A percentile compares a stretch with the other conserved stretches of the same genome.
phyloP scores from a whole-genome alignment of 805 yeast genomes.

The Nakazawaea siamensis region DNA sequence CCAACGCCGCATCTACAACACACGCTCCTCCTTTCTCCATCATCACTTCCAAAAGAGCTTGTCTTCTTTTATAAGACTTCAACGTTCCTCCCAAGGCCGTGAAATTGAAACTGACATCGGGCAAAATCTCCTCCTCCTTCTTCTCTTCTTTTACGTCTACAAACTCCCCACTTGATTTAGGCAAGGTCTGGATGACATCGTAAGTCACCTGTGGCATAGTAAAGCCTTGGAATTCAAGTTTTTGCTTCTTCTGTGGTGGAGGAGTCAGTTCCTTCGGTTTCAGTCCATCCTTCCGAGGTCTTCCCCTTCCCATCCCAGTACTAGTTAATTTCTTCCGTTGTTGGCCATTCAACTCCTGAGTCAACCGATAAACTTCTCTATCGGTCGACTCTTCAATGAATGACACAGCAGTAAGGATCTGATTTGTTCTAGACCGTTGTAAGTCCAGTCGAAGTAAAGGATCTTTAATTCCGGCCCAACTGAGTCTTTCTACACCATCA shows the following conservation, averaged over 20 bases:
- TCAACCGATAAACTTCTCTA: background rate
- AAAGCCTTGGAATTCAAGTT: too few relatives aligned
- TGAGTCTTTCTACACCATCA: constrained; percentile 6
- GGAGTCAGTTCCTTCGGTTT: background rate
- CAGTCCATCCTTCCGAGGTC: constrained; percentile 2
- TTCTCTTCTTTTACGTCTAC: too few relatives aligned
- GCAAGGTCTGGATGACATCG: background rate
- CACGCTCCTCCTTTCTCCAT: constrained; percentile 37
- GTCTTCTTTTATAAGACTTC: constrained; percentile 34
- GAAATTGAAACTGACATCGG: too few relatives aligned
- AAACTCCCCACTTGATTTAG: too few relatives aligned
- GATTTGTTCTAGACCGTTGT: background rate
- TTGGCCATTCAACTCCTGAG: constrained; percentile 4
- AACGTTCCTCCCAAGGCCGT: constrained; percentile 22
- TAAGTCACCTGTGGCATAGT: too few relatives aligned
- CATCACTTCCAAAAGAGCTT: constrained; percentile 32
- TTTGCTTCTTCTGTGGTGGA: too few relatives aligned
- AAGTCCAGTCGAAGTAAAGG: constrained; percentile 3
- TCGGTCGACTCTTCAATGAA: constrained; percentile 1
- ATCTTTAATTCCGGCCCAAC: constrained; percentile 8
- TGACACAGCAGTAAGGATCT: constrained; percentile 1
- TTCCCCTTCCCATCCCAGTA: background rate
- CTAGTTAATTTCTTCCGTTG: background rate
- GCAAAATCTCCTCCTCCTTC: too few relatives aligned
- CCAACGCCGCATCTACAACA: constrained; percentile 31